Conservation (phyloP, 345 rosid genomes). For the Litchi chinensis region DNA sequence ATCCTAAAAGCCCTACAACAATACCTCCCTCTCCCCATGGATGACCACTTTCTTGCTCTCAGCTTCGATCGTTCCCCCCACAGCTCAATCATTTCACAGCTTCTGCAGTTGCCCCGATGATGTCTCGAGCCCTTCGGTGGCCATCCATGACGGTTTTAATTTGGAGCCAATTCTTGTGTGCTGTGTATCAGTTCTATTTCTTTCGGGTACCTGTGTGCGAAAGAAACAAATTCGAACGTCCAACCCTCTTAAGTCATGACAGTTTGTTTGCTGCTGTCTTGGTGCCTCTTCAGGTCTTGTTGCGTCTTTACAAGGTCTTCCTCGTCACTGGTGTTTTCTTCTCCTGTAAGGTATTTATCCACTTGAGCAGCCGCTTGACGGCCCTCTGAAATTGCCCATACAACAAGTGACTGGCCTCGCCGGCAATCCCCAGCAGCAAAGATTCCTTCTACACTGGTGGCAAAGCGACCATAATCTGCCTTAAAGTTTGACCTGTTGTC, state of each 20-base stretch:
- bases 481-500: slow-evolving; percentile 88
- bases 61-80: not conserved
- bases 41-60: not conserved
- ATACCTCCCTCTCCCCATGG: not conserved
- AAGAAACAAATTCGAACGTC: not conserved
- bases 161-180: not conserved
- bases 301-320: slow-evolving; percentile 26
- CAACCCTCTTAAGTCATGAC: slow-evolving; percentile 37
- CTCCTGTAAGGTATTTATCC: slow-evolving; percentile 54
- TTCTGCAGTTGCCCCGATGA: not conserved
- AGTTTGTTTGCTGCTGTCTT: slow-evolving; percentile 44
- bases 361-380: slow-evolving; percentile 95
- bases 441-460: slow-evolving; percentile 78
- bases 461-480: slow-evolving; percentile 92
- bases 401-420: slow-evolving; percentile 95
- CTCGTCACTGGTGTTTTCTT: slow-evolving; percentile 30
- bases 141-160: not conserved
- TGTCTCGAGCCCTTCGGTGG: not conserved
- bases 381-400: slow-evolving; percentile 99
- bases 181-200: slow-evolving; percentile 15
- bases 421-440: slow-evolving; percentile 99
- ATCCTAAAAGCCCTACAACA: not conserved
- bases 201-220: not conserved
- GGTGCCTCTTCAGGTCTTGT: slow-evolving; percentile 39
- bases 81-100: not conserved